These are phyloP conservation scores for Phoma sp. DNA, from an alignment of 2,329 filamentous ascomycete genomes.

Conservation along the genomic window DNA sequence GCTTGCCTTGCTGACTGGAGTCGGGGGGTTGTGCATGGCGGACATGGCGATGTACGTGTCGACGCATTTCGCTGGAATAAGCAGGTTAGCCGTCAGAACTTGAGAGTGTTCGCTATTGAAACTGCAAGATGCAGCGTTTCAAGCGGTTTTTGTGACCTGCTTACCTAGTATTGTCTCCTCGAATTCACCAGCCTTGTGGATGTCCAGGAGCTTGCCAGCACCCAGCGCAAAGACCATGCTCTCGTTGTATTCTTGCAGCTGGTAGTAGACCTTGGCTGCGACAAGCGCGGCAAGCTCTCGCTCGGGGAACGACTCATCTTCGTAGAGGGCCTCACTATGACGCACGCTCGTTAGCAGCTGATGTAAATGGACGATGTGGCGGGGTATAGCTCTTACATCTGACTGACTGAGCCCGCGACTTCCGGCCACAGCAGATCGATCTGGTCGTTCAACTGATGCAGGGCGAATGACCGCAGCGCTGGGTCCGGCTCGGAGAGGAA, in stretches of 20 bases:
- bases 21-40: constrained; percentile 63
- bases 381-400: constrained; percentile 72
- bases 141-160: constrained; percentile 29
- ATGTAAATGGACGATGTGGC: background rate
- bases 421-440: constrained; percentile 98
- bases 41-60: constrained; percentile 94
- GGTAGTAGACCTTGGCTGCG: constrained; percentile 97
- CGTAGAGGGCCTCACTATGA: constrained; percentile 89
- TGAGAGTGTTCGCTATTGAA: background rate
- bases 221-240: constrained; percentile 98
- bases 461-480: constrained; percentile 91
- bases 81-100: constrained; percentile 19
- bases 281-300: constrained; percentile 93
- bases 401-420: constrained; percentile 86
- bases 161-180: constrained; percentile 95
- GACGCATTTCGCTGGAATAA: constrained; percentile 77
- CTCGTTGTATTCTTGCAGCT: constrained; percentile 98
- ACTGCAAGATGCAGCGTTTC: background rate
- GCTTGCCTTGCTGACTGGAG: constrained; percentile 55
- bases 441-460: constrained; percentile 93
- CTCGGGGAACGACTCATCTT: constrained; percentile 93
- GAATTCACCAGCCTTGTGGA: constrained; percentile 90
- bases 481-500: constrained; percentile 94
- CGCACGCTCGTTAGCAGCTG: constrained; percentile 36
- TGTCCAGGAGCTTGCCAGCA: constrained; percentile 92